Evolutionary conservation across 2,329 filamentous ascomycete species (phyloP), one percentile per base, ranked within the genome.

Genomic region (Periconia macrospinosa): DNA sequence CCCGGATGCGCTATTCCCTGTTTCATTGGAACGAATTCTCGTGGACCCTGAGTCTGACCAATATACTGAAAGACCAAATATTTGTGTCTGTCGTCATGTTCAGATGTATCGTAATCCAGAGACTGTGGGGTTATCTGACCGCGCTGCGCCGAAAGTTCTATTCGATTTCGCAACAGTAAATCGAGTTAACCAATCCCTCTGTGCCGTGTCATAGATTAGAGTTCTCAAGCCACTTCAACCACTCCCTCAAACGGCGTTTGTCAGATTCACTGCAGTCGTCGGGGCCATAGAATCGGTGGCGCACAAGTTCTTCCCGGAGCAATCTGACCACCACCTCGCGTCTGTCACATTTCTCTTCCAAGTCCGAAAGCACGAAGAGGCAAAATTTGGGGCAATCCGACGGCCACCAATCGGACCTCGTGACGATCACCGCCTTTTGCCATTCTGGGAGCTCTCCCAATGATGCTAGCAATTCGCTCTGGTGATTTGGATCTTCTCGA

Each of bases 141-240:
- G n/a, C n/a, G n/a, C n/a, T n/a, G n/a, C n/a, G n/a, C n/a, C n/a
- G n/a, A n/a, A n/a, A n/a, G n/a, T n/a, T n/a, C n/a, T n/a, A n/a
- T n/a, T n/a, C n/a, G n/a, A n/a, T n/a, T n/a, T n/a, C n/a, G n/a
- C n/a, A n/a, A n/a, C n/a, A n/a, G n/a, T n/a, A n/a, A n/a, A n/a
- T n/a, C n/a, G n/a, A n/a, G n/a, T n/a, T n/a, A n/a, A 8, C 23
- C 8, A 8, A 27, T 27, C 23, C 5, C 3, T 27, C 8, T 27
- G 23, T 27, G 23, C 23, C 8, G 23, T 3, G 5, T 27, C 8
- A 27, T 5, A 27, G 8, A 27, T 3, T 27, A 27, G 5, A 27
- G 23, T 8, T 8, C 23, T 30, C n/a, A 30, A 53, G 50, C 45
- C 17, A 53, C 50, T 44, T 47, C 47, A n/a, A 47, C 49, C 41